These are phyloP conservation scores for Schoenoplectus tabernaemontani DNA, from an alignment of 202 grass and related monocot genomes.

Conservation along the genomic window DNA sequence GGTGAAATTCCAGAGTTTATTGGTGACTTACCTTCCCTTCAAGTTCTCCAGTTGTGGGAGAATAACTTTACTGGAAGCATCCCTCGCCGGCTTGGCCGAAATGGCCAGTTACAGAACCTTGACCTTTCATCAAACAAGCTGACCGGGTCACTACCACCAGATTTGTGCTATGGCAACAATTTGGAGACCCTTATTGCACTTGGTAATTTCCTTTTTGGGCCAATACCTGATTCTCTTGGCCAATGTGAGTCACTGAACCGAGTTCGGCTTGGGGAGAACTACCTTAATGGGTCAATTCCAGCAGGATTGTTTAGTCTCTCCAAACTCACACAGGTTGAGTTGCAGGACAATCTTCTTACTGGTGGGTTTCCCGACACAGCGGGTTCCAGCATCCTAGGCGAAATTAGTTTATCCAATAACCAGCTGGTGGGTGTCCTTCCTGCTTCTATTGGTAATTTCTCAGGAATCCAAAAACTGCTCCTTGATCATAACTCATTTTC, in stretches of 20 bases:
- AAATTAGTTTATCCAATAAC: conserved; percentile 89
- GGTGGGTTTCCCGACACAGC: conserved; percentile 54
- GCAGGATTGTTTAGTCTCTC: conserved; percentile 58
- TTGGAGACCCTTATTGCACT: conserved; percentile 78
- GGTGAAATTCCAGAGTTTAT: conserved; percentile 75
- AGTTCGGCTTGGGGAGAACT: conserved; percentile 89
- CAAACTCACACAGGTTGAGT: conserved; percentile 78
- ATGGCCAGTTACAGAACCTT: conserved; percentile 59
- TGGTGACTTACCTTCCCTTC: conserved; percentile 59
- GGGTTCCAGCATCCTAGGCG: conserved; percentile 44
- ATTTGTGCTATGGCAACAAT: conserved; percentile 63
- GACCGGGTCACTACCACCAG: conserved; percentile 70
- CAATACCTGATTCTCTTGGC: conserved; percentile 65
- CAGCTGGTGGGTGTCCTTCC: conserved; percentile 64
- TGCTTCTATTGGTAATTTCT: conserved; percentile 72
- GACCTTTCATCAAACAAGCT: conserved; percentile 91
- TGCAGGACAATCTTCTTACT: conserved; percentile 80
- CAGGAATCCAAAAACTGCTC: conserved; percentile 71
- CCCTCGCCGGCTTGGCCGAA: conserved; percentile 55
- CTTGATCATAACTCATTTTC: conserved; percentile 83
- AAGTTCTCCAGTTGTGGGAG: conserved; percentile 98
- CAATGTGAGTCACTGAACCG: conserved; percentile 60
- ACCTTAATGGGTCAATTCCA: conserved; percentile 84
- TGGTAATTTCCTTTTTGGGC: conserved; percentile 82
- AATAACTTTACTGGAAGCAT: conserved; percentile 96